Conservation (phyloP, 2,329 filamentous ascomycete species). For the Coniochaeta sp. region DNA sequence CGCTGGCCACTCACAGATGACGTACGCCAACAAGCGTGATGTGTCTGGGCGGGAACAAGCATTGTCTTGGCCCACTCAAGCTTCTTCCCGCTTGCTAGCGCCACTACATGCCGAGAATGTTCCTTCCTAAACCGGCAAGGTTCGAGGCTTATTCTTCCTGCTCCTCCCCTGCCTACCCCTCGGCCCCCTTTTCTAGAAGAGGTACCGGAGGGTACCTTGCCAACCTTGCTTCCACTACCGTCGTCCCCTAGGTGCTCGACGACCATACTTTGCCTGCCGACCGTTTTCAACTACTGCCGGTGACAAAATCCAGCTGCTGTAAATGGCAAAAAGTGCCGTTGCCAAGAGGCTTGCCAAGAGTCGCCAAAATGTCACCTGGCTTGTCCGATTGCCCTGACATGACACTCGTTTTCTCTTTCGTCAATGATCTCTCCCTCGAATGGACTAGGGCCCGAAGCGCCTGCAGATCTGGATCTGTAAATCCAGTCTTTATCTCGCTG, state of each 20-base stretch:
- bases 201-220: background rate
- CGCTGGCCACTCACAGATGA: background rate
- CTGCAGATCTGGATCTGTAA: constrained; percentile 1
- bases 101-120: background rate
- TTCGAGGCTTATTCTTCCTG: background rate
- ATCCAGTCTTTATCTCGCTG: background rate
- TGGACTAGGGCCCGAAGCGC: background rate
- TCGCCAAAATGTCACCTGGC: background rate
- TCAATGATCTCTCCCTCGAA: background rate
- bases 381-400: background rate
- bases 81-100: background rate
- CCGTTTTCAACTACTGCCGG: background rate
- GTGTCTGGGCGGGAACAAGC: background rate
- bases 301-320: background rate
- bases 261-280: too few species aligned
- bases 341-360: background rate
- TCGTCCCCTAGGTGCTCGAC: background rate
- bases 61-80: constrained; percentile 3
- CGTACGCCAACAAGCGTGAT: background rate
- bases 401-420: background rate
- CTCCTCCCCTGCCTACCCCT: background rate
- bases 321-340: background rate
- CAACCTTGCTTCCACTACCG: background rate
- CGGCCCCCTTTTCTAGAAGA: background rate
- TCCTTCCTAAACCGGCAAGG: background rate